A percentile compares a stretch with the other conserved stretches of the same genome.
phyloP scores from a whole-genome alignment of 768 basidiomycete species.

The Tricholoma hemisulphureum region DNA sequence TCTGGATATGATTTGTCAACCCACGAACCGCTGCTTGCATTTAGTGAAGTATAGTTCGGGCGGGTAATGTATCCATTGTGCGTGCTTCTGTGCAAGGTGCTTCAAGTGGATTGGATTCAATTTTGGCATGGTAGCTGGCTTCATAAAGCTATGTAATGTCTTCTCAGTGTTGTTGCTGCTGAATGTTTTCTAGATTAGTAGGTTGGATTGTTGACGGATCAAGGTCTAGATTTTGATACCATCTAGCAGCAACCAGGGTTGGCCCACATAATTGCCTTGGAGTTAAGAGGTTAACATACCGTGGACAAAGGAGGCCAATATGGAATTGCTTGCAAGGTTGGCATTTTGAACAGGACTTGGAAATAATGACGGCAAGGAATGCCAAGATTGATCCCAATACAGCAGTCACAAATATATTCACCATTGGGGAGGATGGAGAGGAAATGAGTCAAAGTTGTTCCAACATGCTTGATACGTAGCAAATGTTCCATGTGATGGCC shows the following conservation, averaged over 20 bases:
- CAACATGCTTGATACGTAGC: too few relatives aligned
- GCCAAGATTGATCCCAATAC: constrained; percentile 32
- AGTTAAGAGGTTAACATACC: too few relatives aligned
- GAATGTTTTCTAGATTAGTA: too few relatives aligned
- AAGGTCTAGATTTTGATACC: too few relatives aligned
- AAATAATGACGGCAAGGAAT: constrained; percentile 35
- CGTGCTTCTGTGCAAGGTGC: neutral
- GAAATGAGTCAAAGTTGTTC: constrained; percentile 20
- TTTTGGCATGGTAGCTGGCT: too few relatives aligned
- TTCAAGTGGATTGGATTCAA: too few relatives aligned
- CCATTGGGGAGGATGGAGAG: constrained; percentile 25
- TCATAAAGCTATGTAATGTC: too few relatives aligned
- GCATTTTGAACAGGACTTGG: constrained; percentile 11
- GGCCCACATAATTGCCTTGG: too few relatives aligned
- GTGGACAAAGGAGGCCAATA: constrained; percentile 22
- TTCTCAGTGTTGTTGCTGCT: too few relatives aligned
- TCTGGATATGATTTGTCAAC: neutral
- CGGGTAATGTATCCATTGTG: neutral
- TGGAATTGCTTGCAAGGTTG: constrained; percentile 27
- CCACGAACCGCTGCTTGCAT: neutral
- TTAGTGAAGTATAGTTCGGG: neutral
- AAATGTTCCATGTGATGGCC: too few relatives aligned
- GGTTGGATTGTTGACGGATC: too few relatives aligned
- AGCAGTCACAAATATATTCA: constrained; percentile 34
- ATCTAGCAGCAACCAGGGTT: too few relatives aligned